phyloP scores from a whole-genome alignment of 108 stramenopile genomes.

The Skeletonema grethae region DNA sequence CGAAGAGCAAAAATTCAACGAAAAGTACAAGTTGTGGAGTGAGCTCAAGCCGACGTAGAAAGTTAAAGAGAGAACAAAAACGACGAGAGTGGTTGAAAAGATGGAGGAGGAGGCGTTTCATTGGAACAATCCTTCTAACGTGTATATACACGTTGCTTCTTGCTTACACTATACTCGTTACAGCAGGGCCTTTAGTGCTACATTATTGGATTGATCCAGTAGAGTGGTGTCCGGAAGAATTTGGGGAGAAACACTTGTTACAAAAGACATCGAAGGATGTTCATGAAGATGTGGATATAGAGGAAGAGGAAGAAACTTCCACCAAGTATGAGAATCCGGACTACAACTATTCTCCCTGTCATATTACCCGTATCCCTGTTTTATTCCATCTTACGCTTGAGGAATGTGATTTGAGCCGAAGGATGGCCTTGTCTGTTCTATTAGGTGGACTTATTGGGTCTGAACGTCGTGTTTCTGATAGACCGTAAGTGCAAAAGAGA shows the following conservation, averaged over 20 bases:
- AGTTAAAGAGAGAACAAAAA: constrained; percentile 19
- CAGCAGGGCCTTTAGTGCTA: constrained; percentile 14
- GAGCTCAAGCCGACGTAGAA: constrained; percentile 2
- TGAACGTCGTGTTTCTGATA: constrained; percentile 83
- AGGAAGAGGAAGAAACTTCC: neutral
- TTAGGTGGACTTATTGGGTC: constrained; percentile 79
- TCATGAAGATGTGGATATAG: constrained; percentile 17
- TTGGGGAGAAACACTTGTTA: constrained; percentile 7
- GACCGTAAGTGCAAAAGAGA: constrained; percentile 44
- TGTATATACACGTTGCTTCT: constrained; percentile 12
- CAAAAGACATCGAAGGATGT: constrained; percentile 12
- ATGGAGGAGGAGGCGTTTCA: constrained; percentile 10
- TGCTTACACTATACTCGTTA: constrained; percentile 17
- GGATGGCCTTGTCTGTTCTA: constrained; percentile 55
- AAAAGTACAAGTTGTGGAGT: neutral
- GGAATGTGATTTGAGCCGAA: constrained; percentile 69
- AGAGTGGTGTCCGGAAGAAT: constrained; percentile 25
- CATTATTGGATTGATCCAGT: constrained; percentile 18
- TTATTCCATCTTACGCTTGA: constrained; percentile 66
- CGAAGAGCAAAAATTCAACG: constrained; percentile 10
- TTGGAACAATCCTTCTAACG: constrained; percentile 13
- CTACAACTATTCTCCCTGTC: constrained; percentile 57
- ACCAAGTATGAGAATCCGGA: constrained; percentile 57
- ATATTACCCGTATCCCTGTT: constrained; percentile 27
- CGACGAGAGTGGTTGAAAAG: constrained; percentile 8